Conservation (phyloP, 2,329 filamentous ascomycete species). For the Beauveria pseudobassiana region DNA sequence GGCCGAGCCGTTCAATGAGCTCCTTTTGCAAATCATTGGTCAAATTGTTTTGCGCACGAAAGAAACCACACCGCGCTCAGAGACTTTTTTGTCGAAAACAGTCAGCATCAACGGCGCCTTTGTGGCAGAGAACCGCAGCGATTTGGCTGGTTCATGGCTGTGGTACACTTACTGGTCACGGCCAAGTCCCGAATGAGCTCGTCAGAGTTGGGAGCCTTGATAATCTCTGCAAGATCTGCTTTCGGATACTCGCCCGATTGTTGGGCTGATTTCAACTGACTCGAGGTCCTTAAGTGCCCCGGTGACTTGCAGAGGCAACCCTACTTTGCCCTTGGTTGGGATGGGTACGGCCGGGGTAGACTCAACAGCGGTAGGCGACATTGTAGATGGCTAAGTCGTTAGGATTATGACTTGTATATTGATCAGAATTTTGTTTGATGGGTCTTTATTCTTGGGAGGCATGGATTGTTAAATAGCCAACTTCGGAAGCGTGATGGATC, state of each 20-base stretch:
- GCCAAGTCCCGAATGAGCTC: slow-evolving; percentile 58
- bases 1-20: slow-evolving; percentile 52
- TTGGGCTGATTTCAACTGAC: slow-evolving; percentile 51
- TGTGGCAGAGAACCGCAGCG: too few relatives aligned
- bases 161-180: slow-evolving; percentile 48
- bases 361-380: slow-evolving; percentile 8
- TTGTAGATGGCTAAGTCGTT: neutral
- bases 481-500: neutral
- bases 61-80: slow-evolving; percentile 62
- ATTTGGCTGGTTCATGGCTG: neutral
- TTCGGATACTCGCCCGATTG: slow-evolving; percentile 57
- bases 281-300: slow-evolving; percentile 45
- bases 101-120: too few relatives aligned
- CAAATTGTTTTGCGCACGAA: slow-evolving; percentile 55
- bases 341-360: neutral
- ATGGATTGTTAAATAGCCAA: neutral
- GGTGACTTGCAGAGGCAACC: slow-evolving; percentile 38
- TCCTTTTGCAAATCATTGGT: slow-evolving; percentile 59
- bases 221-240: slow-evolving; percentile 51
- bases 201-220: slow-evolving; percentile 55
- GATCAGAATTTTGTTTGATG: too few relatives aligned
- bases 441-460: neutral
- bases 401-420: neutral
- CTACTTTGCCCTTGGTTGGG: neutral
- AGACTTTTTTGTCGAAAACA: slow-evolving; percentile 38